Evolutionary conservation across 2,329 filamentous ascomycete genomes (phyloP).

Genomic region (Hypomyces perniciosus): DNA sequence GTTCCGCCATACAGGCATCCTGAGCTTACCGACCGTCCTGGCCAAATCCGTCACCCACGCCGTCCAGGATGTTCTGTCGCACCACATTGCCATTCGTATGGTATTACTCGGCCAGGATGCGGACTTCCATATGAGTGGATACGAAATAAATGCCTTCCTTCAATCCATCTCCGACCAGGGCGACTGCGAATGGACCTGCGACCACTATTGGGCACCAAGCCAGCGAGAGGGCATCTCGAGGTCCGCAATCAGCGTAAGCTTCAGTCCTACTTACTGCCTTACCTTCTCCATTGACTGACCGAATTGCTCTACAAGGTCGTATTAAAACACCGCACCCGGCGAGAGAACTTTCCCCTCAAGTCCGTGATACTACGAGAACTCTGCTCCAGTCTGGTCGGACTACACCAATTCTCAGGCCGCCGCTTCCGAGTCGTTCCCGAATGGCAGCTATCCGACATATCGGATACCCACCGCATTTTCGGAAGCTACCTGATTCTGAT

Average conservation of each 20-base stretch:
- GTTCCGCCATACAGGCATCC: too few relatives aligned
- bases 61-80: too few relatives aligned
- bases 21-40: too few relatives aligned
- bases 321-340: background rate
- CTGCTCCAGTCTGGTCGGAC: background rate
- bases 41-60: too few relatives aligned
- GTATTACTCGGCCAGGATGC: too few relatives aligned
- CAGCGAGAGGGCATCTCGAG: background rate
- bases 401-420: background rate
- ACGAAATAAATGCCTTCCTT: too few relatives aligned
- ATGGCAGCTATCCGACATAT: background rate
- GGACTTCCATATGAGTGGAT: too few relatives aligned
- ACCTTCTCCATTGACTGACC: background rate
- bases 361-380: background rate
- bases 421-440: background rate
- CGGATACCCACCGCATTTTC: background rate
- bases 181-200: background rate
- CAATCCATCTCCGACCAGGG: background rate
- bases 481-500: background rate
- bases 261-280: background rate
- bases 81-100: too few relatives aligned
- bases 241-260: background rate
- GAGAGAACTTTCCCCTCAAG: background rate
- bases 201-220: background rate
- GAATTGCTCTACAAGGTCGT: background rate